phyloP scores from a whole-genome alignment of 768 basidiomycete species.

The Leccinellum luteum region DNA sequence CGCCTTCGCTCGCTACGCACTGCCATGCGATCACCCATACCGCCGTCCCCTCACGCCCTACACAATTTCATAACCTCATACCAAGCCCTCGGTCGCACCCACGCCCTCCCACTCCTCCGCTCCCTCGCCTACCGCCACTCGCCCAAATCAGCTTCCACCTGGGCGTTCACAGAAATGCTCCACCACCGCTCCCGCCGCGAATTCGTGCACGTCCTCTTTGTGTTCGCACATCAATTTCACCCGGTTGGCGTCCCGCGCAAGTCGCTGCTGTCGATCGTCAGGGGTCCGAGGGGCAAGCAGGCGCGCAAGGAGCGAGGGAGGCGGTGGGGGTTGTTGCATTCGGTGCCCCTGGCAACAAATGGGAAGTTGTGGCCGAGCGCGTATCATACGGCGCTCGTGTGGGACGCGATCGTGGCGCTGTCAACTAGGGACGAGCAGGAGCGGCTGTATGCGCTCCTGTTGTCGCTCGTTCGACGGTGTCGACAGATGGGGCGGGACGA shows the following conservation, averaged over 20 bases:
- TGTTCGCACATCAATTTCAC: conserved; percentile 53
- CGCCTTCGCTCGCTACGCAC: conserved; percentile 26
- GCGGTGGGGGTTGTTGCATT: background rate
- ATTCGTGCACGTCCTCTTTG: conserved; percentile 29
- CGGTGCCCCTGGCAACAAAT: too few relatives aligned
- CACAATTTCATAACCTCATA: conserved; percentile 13
- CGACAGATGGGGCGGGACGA: too few relatives aligned
- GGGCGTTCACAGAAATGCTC: conserved; percentile 32
- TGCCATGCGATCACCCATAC: conserved; percentile 21
- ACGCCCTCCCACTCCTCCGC: conserved; percentile 16
- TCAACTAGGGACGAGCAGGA: too few relatives aligned
- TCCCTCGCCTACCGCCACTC: conserved; percentile 24
- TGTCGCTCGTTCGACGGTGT: too few relatives aligned
- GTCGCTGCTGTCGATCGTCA: conserved; percentile 10
- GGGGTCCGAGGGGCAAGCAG: conserved; percentile 9
- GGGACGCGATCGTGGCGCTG: too few relatives aligned
- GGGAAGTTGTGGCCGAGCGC: too few relatives aligned
- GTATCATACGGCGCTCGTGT: too few relatives aligned
- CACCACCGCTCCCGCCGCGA: conserved; percentile 21
- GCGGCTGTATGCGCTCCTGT: too few relatives aligned
- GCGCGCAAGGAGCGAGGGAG: background rate
- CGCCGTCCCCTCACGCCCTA: conserved; percentile 19
- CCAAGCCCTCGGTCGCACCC: conserved; percentile 18
- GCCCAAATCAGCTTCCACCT: conserved; percentile 21
- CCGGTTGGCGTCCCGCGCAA: conserved; percentile 47